These are phyloP conservation scores for Vicia faba DNA, from an alignment of 306 rosid species.

Conservation along the genomic window DNA sequence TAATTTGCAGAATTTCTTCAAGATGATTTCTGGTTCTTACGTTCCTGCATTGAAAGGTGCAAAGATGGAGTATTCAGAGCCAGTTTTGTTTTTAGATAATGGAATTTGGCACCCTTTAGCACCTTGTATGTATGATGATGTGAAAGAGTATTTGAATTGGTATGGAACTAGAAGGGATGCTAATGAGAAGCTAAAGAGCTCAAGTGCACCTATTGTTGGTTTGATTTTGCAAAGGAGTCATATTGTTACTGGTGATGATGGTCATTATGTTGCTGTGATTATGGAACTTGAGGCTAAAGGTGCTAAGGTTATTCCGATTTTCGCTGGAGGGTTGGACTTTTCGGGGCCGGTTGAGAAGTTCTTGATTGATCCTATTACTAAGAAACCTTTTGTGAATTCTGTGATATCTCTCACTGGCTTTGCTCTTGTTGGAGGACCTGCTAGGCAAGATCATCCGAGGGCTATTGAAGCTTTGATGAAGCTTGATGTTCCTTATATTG, in stretches of 20 bases:
- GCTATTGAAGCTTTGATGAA: constrained; percentile 84
- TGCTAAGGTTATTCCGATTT: constrained; percentile 92
- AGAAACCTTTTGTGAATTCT: constrained; percentile 78
- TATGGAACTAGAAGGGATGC: constrained; percentile 90
- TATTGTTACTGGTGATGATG: constrained; percentile 96
- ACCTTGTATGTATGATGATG: constrained; percentile 96
- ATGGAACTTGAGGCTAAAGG: constrained; percentile 97
- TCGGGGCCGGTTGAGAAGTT: constrained; percentile 94
- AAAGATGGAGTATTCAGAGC: constrained; percentile 80
- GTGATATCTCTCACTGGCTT: constrained; percentile 90
- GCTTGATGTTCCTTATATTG: constrained; percentile 94
- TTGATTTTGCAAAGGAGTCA: constrained; percentile 92
- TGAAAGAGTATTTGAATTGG: constrained; percentile 98
- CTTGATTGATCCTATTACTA: constrained; percentile 75
- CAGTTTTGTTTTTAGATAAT: constrained; percentile 82
- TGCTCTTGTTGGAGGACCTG: constrained; percentile 99
- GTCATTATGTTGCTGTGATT: constrained; percentile 96
- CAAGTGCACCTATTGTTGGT: constrained; percentile 66
- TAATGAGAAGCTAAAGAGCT: constrained; percentile 76
- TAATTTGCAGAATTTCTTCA: constrained; percentile 82
- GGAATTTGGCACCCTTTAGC: constrained; percentile 99
- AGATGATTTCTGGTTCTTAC: constrained; percentile 87
- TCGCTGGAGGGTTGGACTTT: constrained; percentile 92
- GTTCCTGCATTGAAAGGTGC: constrained; percentile 78
- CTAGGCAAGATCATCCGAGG: constrained; percentile 97